Conservation (phyloP, 768 basidiomycete genomes). For the Trichaptum fuscoviolaceum region DNA sequence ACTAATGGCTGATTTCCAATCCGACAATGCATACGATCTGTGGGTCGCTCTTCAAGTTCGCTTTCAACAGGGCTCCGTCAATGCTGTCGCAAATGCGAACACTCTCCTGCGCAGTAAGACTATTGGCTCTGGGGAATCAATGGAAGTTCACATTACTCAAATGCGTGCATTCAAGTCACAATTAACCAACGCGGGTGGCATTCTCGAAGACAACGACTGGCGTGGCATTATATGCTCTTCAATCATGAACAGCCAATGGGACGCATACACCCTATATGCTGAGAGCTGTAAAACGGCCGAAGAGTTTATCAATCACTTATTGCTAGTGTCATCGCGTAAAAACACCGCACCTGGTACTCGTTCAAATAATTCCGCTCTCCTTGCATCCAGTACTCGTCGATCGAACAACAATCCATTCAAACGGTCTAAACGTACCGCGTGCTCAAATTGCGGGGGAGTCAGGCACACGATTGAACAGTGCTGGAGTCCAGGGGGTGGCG, state of each 20-base stretch:
- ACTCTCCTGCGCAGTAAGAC: neutral
- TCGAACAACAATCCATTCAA: neutral
- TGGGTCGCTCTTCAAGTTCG: neutral
- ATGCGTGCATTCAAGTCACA: neutral
- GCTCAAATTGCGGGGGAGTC: neutral
- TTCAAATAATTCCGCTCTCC: neutral
- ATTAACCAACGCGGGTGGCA: neutral
- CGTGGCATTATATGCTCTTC: neutral
- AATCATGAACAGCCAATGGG: neutral
- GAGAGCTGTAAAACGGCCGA: neutral
- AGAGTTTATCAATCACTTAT: neutral
- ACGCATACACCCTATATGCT: neutral
- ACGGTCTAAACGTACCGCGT: neutral
- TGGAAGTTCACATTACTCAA: neutral
- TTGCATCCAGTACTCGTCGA: neutral
- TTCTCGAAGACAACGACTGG: neutral
- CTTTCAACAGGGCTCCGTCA: neutral
- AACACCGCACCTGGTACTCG: neutral
- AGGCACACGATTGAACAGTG: constrained; percentile 2
- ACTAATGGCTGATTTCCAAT: neutral
- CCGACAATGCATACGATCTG: neutral
- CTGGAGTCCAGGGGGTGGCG: neutral
- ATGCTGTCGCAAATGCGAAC: neutral
- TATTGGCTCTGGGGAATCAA: neutral
- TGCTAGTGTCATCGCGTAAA: neutral